Evolutionary conservation across 371 early-diverging fungal genomes (phyloP).

Genomic region (Haplosporangium sp.): DNA sequence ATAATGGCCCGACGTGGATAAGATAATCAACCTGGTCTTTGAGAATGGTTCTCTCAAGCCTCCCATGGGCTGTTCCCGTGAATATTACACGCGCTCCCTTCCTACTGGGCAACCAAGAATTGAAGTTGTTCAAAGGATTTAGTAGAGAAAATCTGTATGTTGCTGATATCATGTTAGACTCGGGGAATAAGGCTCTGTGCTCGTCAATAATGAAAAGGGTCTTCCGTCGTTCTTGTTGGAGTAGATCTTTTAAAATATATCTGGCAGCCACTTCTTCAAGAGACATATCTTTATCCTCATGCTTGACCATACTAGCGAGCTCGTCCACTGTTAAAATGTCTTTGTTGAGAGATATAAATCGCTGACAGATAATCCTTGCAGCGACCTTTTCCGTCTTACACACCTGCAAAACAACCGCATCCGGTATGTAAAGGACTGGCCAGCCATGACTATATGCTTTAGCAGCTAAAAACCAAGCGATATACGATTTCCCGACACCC

Average conservation of each 20-base stretch:
- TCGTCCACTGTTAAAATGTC: background rate
- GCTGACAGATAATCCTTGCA: too few relatives aligned
- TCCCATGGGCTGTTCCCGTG: background rate
- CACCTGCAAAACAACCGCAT: background rate
- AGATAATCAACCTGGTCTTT: background rate
- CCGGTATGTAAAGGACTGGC: background rate
- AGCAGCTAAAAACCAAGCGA: background rate
- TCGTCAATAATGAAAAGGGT: background rate
- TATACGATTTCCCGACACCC: conserved; percentile 7
- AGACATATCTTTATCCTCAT: background rate
- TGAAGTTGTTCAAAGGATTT: background rate
- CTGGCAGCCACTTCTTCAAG: background rate
- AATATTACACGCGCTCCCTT: background rate
- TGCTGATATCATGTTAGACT: background rate
- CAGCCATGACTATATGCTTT: background rate
- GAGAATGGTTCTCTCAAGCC: background rate
- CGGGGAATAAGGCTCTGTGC: background rate
- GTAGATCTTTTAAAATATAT: background rate
- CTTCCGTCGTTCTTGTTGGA: background rate
- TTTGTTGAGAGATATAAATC: background rate
- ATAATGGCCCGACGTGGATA: background rate
- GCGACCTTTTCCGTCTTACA: background rate
- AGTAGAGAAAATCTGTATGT: background rate
- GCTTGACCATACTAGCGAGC: background rate
- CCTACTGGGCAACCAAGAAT: background rate